phyloP scores from a whole-genome alignment of 805 yeast species.

The Saturnispora galanensis region DNA sequence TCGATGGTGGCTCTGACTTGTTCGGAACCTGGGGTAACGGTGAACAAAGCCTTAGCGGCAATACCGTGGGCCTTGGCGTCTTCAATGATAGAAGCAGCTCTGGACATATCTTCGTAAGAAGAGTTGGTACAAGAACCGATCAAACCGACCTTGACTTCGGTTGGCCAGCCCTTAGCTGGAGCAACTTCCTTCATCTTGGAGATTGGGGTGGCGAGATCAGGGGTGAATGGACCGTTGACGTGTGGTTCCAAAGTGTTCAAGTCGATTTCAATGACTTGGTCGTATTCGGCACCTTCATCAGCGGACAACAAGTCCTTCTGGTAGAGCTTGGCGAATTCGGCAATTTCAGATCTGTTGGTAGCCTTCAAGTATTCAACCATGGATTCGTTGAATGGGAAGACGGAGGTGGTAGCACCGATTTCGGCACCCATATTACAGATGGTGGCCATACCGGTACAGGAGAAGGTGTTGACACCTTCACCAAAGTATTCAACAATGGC shows the following conservation, averaged over 20 bases:
- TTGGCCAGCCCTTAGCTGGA: conserved; percentile 74
- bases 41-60: conserved; percentile 83
- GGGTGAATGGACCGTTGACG: conserved; percentile 97
- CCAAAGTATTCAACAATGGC: conserved; percentile 94
- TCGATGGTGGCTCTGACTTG: conserved; percentile 95
- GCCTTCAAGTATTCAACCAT: conserved; percentile 57
- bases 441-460: conserved; percentile 99
- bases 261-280: conserved; percentile 84
- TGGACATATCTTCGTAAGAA: conserved; percentile 95
- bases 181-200: conserved; percentile 71
- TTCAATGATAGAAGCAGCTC: conserved; percentile 82
- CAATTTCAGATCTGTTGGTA: conserved; percentile 76
- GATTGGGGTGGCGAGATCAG: conserved; percentile 91
- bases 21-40: conserved; percentile 97
- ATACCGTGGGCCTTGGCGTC: conserved; percentile 84
- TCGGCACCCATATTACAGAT: conserved; percentile 99
- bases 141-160: conserved; percentile 78
- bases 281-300: conserved; percentile 85
- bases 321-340: conserved; percentile 53
- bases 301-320: conserved; percentile 54
- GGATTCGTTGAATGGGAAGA: conserved; percentile 74
- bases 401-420: conserved; percentile 97
- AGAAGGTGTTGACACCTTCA: conserved; percentile 77
- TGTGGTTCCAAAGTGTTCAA: conserved; percentile 84
- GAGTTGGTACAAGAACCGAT: conserved; percentile 99